Base-by-base conservation (phyloP, 1,284 basidiomycete genomes). In the Ustilago lituana region DNA sequence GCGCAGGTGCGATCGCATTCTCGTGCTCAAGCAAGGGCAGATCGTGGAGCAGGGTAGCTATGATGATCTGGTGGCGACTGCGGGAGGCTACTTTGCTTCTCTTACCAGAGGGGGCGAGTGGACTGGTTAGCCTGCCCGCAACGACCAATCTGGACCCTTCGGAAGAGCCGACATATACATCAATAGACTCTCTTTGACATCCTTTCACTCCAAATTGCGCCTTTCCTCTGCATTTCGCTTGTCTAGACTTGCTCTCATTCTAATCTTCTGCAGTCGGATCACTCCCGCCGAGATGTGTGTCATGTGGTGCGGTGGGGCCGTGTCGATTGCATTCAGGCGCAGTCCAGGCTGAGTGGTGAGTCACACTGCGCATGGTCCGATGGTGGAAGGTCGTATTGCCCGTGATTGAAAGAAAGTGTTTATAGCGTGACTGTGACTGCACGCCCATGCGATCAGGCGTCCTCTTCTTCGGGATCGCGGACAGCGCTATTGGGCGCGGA, bases 41-140 rank as follows among this genome's bases (percentile, higher is more conserved):
- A 86, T 96, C 17, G 89, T 85, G 10, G 93, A 97, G 84, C 84
- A 91, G 69, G 94, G 94, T 15, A 86, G 86, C 40, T 96, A 87
- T 77, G 88, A 90, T 0, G 22, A 17, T 84, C 88, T 74, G 70
- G 86, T 96, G 3, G 85, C 92, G 74, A 85, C 85, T 54, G 84
- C 84, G 57, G 87, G 87, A 39, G 93, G 92, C 3, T 84, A 90
- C 22, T 96, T 97, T 84, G 89, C 91, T 11, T 86, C 87, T 63
- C 86, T 97, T 54, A 92, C 92, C 32, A 87, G 86, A 68, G 91
- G 90, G 20, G 94, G 93, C 32, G 93, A 94, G 82, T 95, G 93
- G 92, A 85, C 85, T 71, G 83, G 58, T 15, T 68, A 48, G 46
- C 2, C 8, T 12, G 1, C 35, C 11, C 33, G n/a, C n/a, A n/a